These are phyloP conservation scores for Cetraspora pellucida DNA, from an alignment of 192 early-diverging fungal genomes.

Conservation along the genomic window DNA sequence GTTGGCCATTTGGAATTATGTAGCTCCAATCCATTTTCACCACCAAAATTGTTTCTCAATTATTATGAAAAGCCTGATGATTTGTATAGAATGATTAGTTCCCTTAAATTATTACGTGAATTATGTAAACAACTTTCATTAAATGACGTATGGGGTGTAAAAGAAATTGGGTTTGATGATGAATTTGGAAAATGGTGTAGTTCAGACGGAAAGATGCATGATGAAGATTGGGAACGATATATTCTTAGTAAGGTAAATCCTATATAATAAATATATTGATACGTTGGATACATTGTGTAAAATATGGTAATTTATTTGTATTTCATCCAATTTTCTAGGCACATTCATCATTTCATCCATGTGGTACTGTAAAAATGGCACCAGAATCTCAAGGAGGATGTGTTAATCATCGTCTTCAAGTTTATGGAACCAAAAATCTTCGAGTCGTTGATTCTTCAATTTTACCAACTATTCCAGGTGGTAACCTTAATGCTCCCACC, in stretches of 20 bases:
- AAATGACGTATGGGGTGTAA: neutral
- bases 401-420: neutral
- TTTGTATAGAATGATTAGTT: neutral
- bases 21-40: neutral
- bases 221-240: neutral
- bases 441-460: conserved; percentile 8
- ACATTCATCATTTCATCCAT: neutral
- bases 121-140: neutral
- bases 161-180: neutral
- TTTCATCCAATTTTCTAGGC: neutral
- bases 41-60: neutral
- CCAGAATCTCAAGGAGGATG: neutral
- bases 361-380: conserved; percentile 6
- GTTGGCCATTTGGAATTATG: neutral
- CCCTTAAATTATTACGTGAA: neutral
- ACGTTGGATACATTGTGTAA: too few relatives aligned
- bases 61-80: neutral
- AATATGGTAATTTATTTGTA: neutral
- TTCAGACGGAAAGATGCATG: neutral
- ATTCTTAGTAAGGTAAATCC: neutral
- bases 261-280: neutral
- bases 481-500: neutral
- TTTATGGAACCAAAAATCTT: conserved; percentile 14
- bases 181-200: neutral
- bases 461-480: neutral